Evolutionary conservation across 768 basidiomycete genomes (phyloP), one percentile per base, ranked within the genome.

Genomic region (Tulasnella calospora): DNA sequence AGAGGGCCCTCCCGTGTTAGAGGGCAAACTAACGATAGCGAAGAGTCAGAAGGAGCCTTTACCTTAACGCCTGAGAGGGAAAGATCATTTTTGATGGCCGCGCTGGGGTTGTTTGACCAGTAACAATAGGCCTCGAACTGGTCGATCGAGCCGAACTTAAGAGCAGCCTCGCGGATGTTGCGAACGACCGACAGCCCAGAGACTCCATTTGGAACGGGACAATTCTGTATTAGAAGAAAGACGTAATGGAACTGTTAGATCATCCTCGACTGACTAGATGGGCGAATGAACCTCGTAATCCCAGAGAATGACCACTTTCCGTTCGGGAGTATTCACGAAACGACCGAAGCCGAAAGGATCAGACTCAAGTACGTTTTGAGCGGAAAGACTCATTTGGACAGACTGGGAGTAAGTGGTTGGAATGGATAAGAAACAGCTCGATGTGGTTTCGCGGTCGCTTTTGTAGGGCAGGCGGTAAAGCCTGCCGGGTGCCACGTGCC

Each of bases 61-160:
- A 67, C 61, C 61, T 67, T 10, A 67, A 67, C 61, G 12, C 61
- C 61, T 13, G 61, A 67, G 10, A 30, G n/a, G 1, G 33, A 67
- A 67, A 67, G 61, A 13, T 67, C 61, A 15, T 35, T 67, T 30
- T 35, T 67, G 3, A 67, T 67, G 27, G 17, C 6, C 30, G 61
- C 15, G 61, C 19, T 17, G 4, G 15, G 15, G 3, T 67, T 27
- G 33, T 35, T 33, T 27, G 61, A 67, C 61, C 61, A 67, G 27
- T 4, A 17, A 13, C 2, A 13, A 30, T 67, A 67, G 6, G 61
- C 61, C 27, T 67, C 61, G 30, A 67, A 67, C 17, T 67, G 61
- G 61, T 67, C 61, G 12, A 67, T 67, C 33, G 61, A 67, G 33
- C 61, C 61, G 61, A 67, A 67, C 61, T 67, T 67, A 30, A 67